Evolutionary conservation across 1,284 basidiomycete species (phyloP), one percentile per base, ranked within the genome.

Genomic region (Moesziomyces globuligerus): DNA sequence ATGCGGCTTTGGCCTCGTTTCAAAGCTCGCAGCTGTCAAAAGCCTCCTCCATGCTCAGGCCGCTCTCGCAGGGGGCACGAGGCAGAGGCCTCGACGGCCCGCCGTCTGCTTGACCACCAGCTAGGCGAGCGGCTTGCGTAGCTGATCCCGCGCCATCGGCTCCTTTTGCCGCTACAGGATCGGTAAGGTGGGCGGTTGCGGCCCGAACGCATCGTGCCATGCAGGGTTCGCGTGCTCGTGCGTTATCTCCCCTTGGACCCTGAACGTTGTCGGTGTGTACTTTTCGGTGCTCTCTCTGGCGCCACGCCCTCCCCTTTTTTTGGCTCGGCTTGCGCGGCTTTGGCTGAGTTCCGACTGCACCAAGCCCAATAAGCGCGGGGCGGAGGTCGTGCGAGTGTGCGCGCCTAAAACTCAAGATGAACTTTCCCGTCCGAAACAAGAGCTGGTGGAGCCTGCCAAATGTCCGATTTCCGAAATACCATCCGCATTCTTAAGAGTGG

Each of bases 231-330:
- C 32, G 38, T 60, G 52, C 48, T 28, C 32, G 38, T 48, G 48
- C 48, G 48, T 62, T 62, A 56, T 62, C 60, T 54, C 34, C 50
- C 18, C 8, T 8, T 51, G 53, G 60, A 62, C 60, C 60, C 60
- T 62, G 60, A 62, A 62, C 49, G 29, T 13, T 34, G 15, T 34
- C 32, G 13, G 32, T 34, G 10, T 34, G 32, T n/a, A n/a, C n/a
- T n/a, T n/a, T n/a, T n/a, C n/a, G n/a, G n/a, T n/a, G n/a, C n/a
- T n/a, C n/a, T n/a, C 32, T 11, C 13, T 29, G 28, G 28, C 5
- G 32, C 32, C 32, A 6, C 3, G 13, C 6, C 28, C 15, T 26
- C n/a, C 42, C 39, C 26, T 24, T 40, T 40, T 49, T 49, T 34
- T 29, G 41, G 28, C 25, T 17, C 32, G 32, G 11, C 10, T 20